phyloP scores from a whole-genome alignment of 192 early-diverging fungal genomes.

The Coemansia sp. region DNA sequence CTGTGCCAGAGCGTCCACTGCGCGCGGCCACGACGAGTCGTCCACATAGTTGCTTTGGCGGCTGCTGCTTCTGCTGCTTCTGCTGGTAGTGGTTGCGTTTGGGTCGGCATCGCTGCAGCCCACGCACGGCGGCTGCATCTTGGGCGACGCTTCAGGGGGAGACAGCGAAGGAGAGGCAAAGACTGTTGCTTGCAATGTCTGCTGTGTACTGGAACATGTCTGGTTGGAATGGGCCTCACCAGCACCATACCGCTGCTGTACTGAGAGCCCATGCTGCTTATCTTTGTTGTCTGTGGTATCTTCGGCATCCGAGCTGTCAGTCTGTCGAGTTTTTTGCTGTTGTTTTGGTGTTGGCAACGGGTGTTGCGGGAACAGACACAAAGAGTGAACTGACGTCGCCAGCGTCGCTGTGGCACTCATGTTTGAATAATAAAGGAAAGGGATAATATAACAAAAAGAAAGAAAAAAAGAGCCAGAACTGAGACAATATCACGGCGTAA shows the following conservation, averaged over 20 bases:
- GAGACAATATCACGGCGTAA: neutral
- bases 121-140: neutral
- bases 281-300: neutral
- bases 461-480: neutral
- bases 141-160: neutral
- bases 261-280: neutral
- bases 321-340: neutral
- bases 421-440: neutral
- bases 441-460: neutral
- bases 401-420: constrained; percentile 32
- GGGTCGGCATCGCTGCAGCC: neutral
- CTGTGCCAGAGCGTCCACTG: constrained; percentile 34
- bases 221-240: neutral
- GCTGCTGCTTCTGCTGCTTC: constrained; percentile 7
- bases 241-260: neutral
- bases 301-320: neutral
- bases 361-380: constrained; percentile 23
- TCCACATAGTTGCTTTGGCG: neutral
- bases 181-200: constrained; percentile 1
- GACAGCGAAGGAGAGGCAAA: constrained; percentile 4
- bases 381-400: constrained; percentile 19
- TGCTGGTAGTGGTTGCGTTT: neutral
- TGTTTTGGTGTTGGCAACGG: neutral
- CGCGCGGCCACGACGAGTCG: constrained; percentile 28
- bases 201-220: neutral